A percentile compares a stretch with the other conserved stretches of the same genome.
phyloP scores from a whole-genome alignment of 2,329 filamentous ascomycete genomes.

The Teratosphaeriaceae sp. region DNA sequence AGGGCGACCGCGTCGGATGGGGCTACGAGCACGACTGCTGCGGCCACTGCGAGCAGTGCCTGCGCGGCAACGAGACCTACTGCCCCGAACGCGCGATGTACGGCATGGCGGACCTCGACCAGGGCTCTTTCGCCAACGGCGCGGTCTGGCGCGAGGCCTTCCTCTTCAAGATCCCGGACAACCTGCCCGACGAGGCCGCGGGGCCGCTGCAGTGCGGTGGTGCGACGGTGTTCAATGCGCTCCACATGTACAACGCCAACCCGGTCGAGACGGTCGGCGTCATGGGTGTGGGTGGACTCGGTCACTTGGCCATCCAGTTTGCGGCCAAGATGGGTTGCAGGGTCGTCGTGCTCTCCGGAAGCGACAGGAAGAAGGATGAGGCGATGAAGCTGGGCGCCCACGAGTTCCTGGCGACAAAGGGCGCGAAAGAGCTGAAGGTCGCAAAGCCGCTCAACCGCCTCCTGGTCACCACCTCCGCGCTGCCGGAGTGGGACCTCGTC shows the following conservation, averaged over 20 bases:
- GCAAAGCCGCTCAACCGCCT: conserved; percentile 37
- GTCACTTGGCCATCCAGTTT: conserved; percentile 71
- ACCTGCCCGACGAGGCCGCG: conserved; percentile 38
- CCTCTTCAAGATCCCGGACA: conserved; percentile 42
- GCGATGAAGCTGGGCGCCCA: conserved; percentile 55
- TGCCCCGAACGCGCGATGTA: conserved; percentile 39
- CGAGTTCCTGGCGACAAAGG: conserved; percentile 57
- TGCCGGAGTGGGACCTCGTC: conserved; percentile 42
- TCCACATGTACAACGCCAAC: conserved; percentile 39
- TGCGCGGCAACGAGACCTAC: conserved; percentile 39
- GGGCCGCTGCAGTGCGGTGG: conserved; percentile 45
- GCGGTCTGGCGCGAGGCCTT: conserved; percentile 45
- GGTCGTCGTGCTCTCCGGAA: conserved; percentile 61
- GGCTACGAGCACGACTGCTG: conserved; percentile 43
- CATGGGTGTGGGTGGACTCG: conserved; percentile 58
- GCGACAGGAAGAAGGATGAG: conserved; percentile 61
- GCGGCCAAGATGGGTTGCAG: conserved; percentile 69
- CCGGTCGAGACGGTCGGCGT: conserved; percentile 56
- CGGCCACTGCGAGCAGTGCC: conserved; percentile 40
- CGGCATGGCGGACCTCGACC: conserved; percentile 39
- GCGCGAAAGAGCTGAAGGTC: conserved; percentile 38
- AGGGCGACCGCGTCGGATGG: conserved; percentile 48
- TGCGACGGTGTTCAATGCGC: conserved; percentile 45
- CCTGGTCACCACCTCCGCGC: conserved; percentile 39
- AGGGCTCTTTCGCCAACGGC: conserved; percentile 40